Conservation (phyloP, 768 basidiomycete genomes). For the Naganishia friedmannii region DNA sequence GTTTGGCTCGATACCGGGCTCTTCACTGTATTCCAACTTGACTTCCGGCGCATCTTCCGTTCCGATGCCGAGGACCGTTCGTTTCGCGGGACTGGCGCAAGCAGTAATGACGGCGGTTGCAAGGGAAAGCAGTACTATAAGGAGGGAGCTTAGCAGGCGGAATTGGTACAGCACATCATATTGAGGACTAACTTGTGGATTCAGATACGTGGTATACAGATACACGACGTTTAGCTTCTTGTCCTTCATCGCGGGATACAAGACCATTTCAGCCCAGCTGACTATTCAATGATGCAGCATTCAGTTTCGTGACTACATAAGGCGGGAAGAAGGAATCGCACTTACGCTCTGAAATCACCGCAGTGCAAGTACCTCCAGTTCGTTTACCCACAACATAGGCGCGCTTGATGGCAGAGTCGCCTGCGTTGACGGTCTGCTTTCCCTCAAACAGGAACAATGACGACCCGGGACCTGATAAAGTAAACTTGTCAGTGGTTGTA, state of each 20-base stretch:
- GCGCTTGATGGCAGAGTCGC: constrained; percentile 72
- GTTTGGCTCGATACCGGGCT: constrained; percentile 41
- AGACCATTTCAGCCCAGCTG: constrained; percentile 79
- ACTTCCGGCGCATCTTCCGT: constrained; percentile 24
- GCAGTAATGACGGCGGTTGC: constrained; percentile 88
- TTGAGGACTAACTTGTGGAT: constrained; percentile 60
- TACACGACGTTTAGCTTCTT: constrained; percentile 84
- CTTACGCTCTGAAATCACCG: constrained; percentile 60
- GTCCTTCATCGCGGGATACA: constrained; percentile 77
- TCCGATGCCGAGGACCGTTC: constrained; percentile 55
- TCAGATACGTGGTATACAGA: constrained; percentile 92
- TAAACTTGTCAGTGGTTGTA: background rate
- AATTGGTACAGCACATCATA: background rate
- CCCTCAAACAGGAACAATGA: constrained; percentile 93
- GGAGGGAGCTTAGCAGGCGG: too few species aligned
- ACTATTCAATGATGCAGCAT: constrained; percentile 53
- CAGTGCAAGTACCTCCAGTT: constrained; percentile 90
- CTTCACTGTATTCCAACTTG: constrained; percentile 30
- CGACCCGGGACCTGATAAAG: constrained; percentile 68
- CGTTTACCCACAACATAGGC: constrained; percentile 66
- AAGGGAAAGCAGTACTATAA: constrained; percentile 79
- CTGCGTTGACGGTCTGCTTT: constrained; percentile 79
- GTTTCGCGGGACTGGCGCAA: constrained; percentile 75
- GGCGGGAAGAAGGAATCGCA: background rate
- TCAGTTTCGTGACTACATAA: background rate